phyloP scores from a whole-genome alignment of 768 basidiomycete species.

The Phanerochaete sordida region DNA sequence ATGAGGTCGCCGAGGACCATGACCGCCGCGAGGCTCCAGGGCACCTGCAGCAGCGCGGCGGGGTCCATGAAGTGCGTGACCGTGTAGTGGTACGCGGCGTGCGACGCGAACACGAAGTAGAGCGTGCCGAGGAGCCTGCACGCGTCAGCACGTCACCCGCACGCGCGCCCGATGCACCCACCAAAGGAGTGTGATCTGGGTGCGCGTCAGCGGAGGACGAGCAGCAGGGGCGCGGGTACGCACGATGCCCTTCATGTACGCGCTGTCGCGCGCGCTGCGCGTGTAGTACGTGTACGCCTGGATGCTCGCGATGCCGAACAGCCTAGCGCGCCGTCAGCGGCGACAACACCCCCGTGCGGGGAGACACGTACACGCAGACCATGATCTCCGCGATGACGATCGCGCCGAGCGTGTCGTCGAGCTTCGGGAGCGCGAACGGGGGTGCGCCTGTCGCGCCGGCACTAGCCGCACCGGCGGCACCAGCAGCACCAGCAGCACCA shows the following conservation, averaged over 20 bases:
- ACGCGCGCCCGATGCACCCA: neutral
- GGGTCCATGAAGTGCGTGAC: neutral
- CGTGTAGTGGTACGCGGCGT: neutral
- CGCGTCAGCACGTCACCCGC: neutral
- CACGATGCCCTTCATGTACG: neutral
- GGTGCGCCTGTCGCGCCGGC: no score
- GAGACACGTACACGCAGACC: no score
- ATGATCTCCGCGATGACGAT: no score
- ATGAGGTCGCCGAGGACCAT: neutral
- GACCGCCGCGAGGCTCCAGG: neutral
- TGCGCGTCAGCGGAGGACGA: neutral
- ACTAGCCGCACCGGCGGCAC: no score
- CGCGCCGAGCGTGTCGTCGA: no score
- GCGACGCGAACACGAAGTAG: neutral
- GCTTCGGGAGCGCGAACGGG: no score
- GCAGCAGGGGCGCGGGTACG: neutral
- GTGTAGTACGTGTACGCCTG: neutral
- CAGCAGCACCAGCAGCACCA: no score
- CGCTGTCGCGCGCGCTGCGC: neutral
- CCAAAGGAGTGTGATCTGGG: neutral
- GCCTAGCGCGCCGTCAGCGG: no score
- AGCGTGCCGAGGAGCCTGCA: neutral
- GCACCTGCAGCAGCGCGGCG: neutral
- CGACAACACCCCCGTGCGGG: no score
- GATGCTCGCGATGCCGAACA: neutral